Conservation (phyloP, 768 basidiomycete species). For the Paxillus ammoniavirescens region DNA sequence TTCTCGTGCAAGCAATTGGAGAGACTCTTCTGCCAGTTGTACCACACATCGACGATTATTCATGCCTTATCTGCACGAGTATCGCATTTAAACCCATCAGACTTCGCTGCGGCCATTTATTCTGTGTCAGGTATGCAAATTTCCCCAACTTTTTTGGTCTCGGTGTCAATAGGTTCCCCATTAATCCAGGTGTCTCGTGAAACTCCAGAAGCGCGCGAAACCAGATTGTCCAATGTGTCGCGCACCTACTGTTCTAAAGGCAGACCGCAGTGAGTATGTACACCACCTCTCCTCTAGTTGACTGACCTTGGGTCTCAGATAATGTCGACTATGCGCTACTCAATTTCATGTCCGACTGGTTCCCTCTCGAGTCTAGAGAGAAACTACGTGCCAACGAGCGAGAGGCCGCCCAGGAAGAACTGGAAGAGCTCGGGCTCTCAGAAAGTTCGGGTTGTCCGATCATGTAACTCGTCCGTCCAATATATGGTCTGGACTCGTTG, state of each 20-base stretch:
- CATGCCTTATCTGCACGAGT: slow-evolving; percentile 83
- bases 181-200: slow-evolving; percentile 62
- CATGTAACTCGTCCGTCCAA: slow-evolving; percentile 32
- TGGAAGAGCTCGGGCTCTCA: slow-evolving; percentile 61
- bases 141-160: background rate
- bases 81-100: slow-evolving; percentile 94
- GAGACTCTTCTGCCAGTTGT: slow-evolving; percentile 79
- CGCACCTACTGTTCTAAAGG: slow-evolving; percentile 69
- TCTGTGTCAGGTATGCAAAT: slow-evolving; percentile 56
- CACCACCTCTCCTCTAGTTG: background rate
- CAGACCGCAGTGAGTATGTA: slow-evolving; percentile 64
- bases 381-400: slow-evolving; percentile 75
- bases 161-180: slow-evolving; percentile 15
- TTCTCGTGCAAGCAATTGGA: slow-evolving; percentile 80
- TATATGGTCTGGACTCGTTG: too few species aligned
- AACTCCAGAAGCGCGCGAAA: slow-evolving; percentile 83
- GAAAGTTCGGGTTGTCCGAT: slow-evolving; percentile 33
- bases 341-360: slow-evolving; percentile 49
- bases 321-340: slow-evolving; percentile 69
- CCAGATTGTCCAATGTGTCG: slow-evolving; percentile 85
- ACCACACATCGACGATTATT: slow-evolving; percentile 80
- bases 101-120: slow-evolving; percentile 75
- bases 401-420: slow-evolving; percentile 70
- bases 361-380: slow-evolving; percentile 75
- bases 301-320: slow-evolving; percentile 36